phyloP scores from a whole-genome alignment of 352 stramenopile genomes.

The Pythium sp. region DNA sequence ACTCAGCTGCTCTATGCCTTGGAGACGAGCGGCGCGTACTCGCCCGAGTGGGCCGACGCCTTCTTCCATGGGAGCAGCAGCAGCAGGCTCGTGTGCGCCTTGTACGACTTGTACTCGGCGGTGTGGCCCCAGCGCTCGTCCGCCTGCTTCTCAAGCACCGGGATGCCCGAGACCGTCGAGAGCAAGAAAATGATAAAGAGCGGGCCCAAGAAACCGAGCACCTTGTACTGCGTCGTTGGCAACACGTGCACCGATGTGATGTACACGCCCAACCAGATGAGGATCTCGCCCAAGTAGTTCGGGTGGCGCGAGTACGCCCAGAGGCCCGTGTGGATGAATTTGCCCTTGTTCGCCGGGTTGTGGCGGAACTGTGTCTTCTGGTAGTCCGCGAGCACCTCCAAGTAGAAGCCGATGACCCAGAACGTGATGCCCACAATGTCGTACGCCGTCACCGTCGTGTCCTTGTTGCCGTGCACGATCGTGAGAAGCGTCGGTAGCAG shows the following conservation, averaged over 20 bases:
- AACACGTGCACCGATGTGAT: conserved; percentile 40
- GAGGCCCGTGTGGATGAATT: conserved; percentile 78
- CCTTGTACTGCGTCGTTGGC: conserved; percentile 34
- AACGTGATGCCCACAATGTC: conserved; percentile 45
- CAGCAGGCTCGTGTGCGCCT: conserved; percentile 58
- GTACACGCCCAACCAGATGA: conserved; percentile 84
- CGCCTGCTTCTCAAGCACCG: conserved; percentile 67
- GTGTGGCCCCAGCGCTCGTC: conserved; percentile 62
- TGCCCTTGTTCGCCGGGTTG: conserved; percentile 57
- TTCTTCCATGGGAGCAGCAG: conserved; percentile 28
- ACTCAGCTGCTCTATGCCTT: conserved; percentile 13
- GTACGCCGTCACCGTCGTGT: conserved; percentile 23
- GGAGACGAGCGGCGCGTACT: conserved; percentile 19
- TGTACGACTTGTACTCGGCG: conserved; percentile 71
- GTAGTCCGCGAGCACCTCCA: conserved; percentile 74
- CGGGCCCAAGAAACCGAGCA: conserved; percentile 47
- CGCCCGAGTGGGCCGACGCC: conserved; percentile 5
- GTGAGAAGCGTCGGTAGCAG: conserved; percentile 55
- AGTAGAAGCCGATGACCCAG: conserved; percentile 66
- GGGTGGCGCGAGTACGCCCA: conserved; percentile 89
- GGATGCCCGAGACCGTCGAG: conserved; percentile 59
- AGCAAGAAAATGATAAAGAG: conserved; percentile 68
- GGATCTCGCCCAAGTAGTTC: conserved; percentile 91
- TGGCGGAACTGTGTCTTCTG: conserved; percentile 82
- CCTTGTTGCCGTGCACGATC: conserved; percentile 33